phyloP scores from a whole-genome alignment of 2,329 filamentous ascomycete species.

The Clonostachys rosea region DNA sequence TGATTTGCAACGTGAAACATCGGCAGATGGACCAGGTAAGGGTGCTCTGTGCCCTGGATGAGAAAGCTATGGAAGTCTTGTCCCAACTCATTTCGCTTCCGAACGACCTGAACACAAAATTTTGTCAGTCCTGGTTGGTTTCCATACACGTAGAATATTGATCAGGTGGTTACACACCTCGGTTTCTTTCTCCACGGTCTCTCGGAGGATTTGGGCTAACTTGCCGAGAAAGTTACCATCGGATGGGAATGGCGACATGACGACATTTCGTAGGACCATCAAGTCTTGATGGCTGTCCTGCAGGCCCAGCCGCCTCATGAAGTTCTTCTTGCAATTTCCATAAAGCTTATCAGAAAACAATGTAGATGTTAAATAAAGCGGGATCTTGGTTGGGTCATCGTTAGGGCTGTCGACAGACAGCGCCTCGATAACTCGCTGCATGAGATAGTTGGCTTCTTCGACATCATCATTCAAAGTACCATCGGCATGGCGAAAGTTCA shows the following conservation, averaged over 20 bases:
- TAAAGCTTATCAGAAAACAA: constrained; percentile 32
- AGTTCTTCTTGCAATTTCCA: constrained; percentile 30
- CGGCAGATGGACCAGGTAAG: constrained; percentile 27
- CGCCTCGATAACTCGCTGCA: constrained; percentile 32
- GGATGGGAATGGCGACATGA: constrained; percentile 39
- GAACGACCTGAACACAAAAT: constrained; percentile 12
- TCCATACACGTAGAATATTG: not conserved
- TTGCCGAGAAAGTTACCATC: constrained; percentile 29
- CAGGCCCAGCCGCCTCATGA: constrained; percentile 33
- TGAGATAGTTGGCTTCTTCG: constrained; percentile 43
- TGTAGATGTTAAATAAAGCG: constrained; percentile 38
- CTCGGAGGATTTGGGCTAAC: constrained; percentile 23
- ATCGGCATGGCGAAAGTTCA: constrained; percentile 31
- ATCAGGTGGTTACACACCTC: not conserved
- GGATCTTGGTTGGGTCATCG: constrained; percentile 30
- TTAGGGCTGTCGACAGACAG: constrained; percentile 32
- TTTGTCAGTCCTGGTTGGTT: not conserved
- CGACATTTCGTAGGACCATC: constrained; percentile 39
- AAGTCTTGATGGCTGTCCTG: constrained; percentile 23
- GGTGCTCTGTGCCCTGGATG: constrained; percentile 22
- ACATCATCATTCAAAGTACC: constrained; percentile 30
- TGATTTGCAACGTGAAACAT: constrained; percentile 34
- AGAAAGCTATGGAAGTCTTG: constrained; percentile 28
- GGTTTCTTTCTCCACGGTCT: constrained; percentile 18
- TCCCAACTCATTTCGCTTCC: constrained; percentile 25